Base-by-base conservation (phyloP, 1,139 yeast genomes). In the Saccharomyces pastorianus region DNA sequence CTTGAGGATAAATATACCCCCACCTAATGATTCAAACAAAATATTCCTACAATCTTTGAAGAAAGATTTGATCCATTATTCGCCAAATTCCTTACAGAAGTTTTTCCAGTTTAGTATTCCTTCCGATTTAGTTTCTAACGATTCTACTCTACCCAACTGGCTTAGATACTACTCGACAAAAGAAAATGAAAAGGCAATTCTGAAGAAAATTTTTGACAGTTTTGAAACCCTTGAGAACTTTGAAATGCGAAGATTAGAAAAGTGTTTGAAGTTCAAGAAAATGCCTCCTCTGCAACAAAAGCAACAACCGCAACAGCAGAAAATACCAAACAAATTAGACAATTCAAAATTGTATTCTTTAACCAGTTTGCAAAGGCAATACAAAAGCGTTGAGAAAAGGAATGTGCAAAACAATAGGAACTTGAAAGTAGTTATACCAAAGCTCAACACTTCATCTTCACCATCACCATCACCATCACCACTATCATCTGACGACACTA, bases 201-300 rank as follows among this genome's bases (percentile, higher is more conserved):
- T 82, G 50, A 64, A 72, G 25, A 57, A 65, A 9, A 73, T 77
- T 55, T 79, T 81, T 59, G 67, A 71, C 53, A 76, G 73, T 55
- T 77, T 81, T 55, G 85, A 82, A 67, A 69, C 68, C 41, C 63
- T 75, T 51, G 88, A 83, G 63, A 76, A 75, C 57, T 64, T 75
- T 51, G 88, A 83, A 62, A 77, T 76, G 58, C 64, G 71, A 14
- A 70, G 86, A 57, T 67, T 82, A 49, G 76, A 74, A 52, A 61
- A 61, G 17, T 64, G 70, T 49, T 48, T 67, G 25, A 51, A 59
- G 11, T 38, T 17, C 3, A 38, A 38, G 44, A 17, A 20, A 11
- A 38, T 38, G 44, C 23, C 23, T 20, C 25, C 44, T 17, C 54
- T 47, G 57, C 48, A 48, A 56, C 53, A 32, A 53, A 51, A 41